Percentiles rank a stretch among this genome's conserved stretches.
Evolutionary conservation across 2,329 filamentous ascomycete species (phyloP).

Genomic region (Corynespora cassiicola): DNA sequence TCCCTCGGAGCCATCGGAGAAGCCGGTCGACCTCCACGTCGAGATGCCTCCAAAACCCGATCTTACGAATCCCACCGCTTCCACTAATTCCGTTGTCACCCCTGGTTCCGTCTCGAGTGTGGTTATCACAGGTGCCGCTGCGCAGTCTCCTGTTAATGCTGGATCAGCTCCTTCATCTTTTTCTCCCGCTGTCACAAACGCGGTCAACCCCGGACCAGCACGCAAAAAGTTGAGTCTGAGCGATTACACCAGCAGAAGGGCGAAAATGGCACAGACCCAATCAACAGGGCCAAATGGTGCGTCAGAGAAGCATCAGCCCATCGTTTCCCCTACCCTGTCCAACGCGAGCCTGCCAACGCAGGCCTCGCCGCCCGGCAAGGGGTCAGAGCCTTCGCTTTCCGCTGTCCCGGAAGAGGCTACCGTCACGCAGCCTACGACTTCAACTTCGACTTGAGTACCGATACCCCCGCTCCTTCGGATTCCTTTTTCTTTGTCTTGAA

Average conservation of each 20-base stretch:
- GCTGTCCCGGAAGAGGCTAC: constrained; percentile 35
- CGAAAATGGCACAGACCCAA: constrained; percentile 42
- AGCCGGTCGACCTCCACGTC: constrained; percentile 30
- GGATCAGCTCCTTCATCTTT: constrained; percentile 34
- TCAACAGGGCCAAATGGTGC: constrained; percentile 28
- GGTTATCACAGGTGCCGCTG: constrained; percentile 24
- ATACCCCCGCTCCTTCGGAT: constrained; percentile 27
- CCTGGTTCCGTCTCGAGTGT: constrained; percentile 30
- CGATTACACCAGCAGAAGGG: constrained; percentile 56
- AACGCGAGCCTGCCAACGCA: constrained; percentile 36
- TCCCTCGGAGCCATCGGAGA: constrained; percentile 17
- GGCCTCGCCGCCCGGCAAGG: constrained; percentile 34
- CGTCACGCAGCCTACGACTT: constrained; percentile 14
- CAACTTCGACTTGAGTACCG: constrained; percentile 28
- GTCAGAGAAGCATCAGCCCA: constrained; percentile 33
- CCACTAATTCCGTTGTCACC: constrained; percentile 23
- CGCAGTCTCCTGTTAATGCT: constrained; percentile 35
- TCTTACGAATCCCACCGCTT: constrained; percentile 20
- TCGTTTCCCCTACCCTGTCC: constrained; percentile 40
- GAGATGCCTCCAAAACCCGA: constrained; percentile 38
- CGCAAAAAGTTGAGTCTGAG: constrained; percentile 60
- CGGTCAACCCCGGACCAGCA: constrained; percentile 49
- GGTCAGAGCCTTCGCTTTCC: constrained; percentile 29
- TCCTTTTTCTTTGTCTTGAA: constrained; percentile 12
- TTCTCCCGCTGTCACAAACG: constrained; percentile 48